phyloP scores from a whole-genome alignment of 768 basidiomycete species.

The Kwoniella botswanensis region DNA sequence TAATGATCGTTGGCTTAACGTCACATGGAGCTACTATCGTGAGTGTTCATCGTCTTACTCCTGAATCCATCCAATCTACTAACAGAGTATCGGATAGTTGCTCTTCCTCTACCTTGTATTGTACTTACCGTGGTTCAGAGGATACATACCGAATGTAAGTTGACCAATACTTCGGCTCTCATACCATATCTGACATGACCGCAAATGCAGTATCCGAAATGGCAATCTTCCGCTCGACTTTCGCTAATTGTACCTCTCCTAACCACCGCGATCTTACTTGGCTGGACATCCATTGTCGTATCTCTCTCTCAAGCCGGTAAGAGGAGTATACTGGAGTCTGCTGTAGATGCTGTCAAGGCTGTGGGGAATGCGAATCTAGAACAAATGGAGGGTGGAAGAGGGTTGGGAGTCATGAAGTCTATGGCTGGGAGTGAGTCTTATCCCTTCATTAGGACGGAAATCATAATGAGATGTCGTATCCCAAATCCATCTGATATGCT shows the following conservation, averaged over 20 bases:
- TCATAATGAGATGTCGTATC: too few relatives aligned
- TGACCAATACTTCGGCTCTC: background rate
- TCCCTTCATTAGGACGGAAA: too few relatives aligned
- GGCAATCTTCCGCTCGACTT: slow-evolving; percentile 53
- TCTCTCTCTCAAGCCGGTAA: slow-evolving; percentile 50
- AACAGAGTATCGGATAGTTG: slow-evolving; percentile 20
- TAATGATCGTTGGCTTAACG: slow-evolving; percentile 36
- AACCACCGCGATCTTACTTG: slow-evolving; percentile 48
- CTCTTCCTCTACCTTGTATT: slow-evolving; percentile 57
- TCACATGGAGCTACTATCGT: slow-evolving; percentile 49
- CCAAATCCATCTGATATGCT: too few relatives aligned
- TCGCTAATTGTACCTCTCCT: slow-evolving; percentile 50
- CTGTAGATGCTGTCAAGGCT: slow-evolving; percentile 35
- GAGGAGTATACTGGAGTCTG: slow-evolving; percentile 20
- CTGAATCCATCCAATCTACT: background rate
- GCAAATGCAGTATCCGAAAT: slow-evolving; percentile 47
- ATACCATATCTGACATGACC: too few relatives aligned
- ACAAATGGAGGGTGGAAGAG: slow-evolving; percentile 21
- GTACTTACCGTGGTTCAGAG: slow-evolving; percentile 53
- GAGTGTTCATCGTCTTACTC: slow-evolving; percentile 13
- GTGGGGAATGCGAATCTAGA: slow-evolving; percentile 26
- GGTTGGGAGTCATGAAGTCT: slow-evolving; percentile 40
- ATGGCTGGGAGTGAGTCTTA: slow-evolving; percentile 41
- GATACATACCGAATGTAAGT: slow-evolving; percentile 55
- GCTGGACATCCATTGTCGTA: slow-evolving; percentile 49